phyloP scores from a whole-genome alignment of 345 rosid species.

The Aquilaria malaccensis region DNA sequence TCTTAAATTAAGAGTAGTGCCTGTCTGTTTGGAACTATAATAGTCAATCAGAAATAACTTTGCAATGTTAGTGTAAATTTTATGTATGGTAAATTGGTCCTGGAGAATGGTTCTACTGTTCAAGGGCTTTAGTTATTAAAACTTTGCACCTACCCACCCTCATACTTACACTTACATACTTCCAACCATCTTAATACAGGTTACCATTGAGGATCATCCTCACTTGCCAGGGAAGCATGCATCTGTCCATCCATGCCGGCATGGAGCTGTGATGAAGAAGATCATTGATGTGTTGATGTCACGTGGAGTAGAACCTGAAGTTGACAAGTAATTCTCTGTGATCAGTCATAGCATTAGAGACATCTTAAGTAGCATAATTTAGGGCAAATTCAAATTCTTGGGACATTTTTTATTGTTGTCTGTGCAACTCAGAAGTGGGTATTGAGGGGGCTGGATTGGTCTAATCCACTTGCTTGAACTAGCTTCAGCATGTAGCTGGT shows the following conservation, averaged over 20 bases:
- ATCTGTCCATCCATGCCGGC: conserved; percentile 96
- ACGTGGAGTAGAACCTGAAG: conserved; percentile 97
- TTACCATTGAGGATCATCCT: conserved; percentile 96
- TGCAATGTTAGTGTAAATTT: neutral
- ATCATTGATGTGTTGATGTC: conserved; percentile 95
- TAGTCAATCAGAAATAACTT: neutral
- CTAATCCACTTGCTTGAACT: too few relatives aligned
- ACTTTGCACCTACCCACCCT: too few relatives aligned
- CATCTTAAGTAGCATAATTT: neutral
- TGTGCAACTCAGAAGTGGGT: too few relatives aligned
- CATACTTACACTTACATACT: too few relatives aligned
- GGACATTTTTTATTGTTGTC: too few relatives aligned
- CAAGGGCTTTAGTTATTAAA: too few relatives aligned
- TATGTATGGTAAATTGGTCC: neutral
- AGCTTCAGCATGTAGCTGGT: too few relatives aligned
- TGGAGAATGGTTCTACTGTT: too few relatives aligned
- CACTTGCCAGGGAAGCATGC: conserved; percentile 99
- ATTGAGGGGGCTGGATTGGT: too few relatives aligned
- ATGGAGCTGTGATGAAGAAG: conserved; percentile 99
- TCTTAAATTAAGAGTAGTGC: too few relatives aligned
- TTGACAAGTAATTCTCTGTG: conserved; percentile 62
- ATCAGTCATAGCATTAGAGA: neutral
- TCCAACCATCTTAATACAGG: conserved; percentile 32
- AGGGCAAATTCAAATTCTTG: too few relatives aligned
- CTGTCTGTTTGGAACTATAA: too few relatives aligned